These are phyloP conservation scores for Gelatoporia subvermispora DNA, from an alignment of 768 basidiomycete species.

Conservation along the genomic window DNA sequence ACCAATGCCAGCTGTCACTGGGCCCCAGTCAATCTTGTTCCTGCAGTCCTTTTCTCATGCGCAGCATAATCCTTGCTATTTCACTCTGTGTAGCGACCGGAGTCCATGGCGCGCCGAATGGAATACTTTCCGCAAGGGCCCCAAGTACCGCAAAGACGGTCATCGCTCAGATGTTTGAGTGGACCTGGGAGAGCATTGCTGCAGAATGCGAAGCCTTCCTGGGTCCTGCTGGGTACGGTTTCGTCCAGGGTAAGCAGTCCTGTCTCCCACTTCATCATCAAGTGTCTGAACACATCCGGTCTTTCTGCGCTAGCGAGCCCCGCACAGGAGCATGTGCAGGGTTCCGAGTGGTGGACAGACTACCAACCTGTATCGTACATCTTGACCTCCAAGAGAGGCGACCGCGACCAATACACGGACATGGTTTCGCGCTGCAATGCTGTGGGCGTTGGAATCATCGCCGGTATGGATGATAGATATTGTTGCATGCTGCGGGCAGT, in stretches of 20 bases:
- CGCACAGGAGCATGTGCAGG: slow-evolving; percentile 53
- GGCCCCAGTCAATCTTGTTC: too few species aligned
- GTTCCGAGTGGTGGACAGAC: slow-evolving; percentile 70
- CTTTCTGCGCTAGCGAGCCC: slow-evolving; percentile 35
- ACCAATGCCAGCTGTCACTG: too few species aligned
- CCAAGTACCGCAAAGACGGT: slow-evolving; percentile 29
- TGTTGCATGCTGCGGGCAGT: neutral
- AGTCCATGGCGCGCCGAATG: too few species aligned
- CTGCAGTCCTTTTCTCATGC: too few species aligned
- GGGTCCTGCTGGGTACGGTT: slow-evolving; percentile 66
- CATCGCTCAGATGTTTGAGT: slow-evolving; percentile 70
- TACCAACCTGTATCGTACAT: slow-evolving; percentile 67
- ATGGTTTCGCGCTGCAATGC: slow-evolving; percentile 36
- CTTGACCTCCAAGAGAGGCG: slow-evolving; percentile 61
- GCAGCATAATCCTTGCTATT: too few species aligned
- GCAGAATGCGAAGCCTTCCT: slow-evolving; percentile 61
- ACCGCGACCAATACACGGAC: slow-evolving; percentile 42
- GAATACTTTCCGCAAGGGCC: slow-evolving; percentile 1
- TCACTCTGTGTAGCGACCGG: too few species aligned
- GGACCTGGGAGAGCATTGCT: slow-evolving; percentile 51
- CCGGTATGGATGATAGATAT: slow-evolving; percentile 17
- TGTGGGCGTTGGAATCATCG: slow-evolving; percentile 36
- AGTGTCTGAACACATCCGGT: too few species aligned
- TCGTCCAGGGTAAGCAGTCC: slow-evolving; percentile 48
- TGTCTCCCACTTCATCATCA: neutral